These are phyloP conservation scores for Solanum rostratum DNA, from an alignment of 257 asterid genomes.

Conservation along the genomic window DNA sequence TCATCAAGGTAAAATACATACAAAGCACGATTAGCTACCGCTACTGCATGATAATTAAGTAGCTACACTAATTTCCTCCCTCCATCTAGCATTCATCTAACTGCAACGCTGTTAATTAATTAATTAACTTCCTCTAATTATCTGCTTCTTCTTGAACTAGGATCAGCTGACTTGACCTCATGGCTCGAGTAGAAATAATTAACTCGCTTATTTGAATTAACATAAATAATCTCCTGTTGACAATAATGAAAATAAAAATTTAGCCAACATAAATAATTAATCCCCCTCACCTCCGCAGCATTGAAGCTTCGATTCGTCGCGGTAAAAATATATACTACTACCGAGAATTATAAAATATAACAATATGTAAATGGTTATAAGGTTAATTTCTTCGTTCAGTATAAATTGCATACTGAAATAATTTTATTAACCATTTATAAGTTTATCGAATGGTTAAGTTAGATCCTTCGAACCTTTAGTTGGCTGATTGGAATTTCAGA, in stretches of 20 bases:
- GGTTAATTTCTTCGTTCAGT: background rate
- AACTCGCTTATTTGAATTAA: background rate
- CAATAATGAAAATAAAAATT: background rate
- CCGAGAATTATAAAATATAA: background rate
- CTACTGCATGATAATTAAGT: background rate
- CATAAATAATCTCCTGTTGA: background rate
- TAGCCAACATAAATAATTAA: background rate
- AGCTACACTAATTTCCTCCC: background rate
- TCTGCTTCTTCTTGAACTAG: background rate
- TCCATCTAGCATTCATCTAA: background rate
- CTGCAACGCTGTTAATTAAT: background rate
- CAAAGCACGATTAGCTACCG: background rate
- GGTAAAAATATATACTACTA: background rate
- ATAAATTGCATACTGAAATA: background rate
- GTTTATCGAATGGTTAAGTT: background rate
- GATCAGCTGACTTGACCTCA: background rate
- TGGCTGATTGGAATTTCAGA: background rate
- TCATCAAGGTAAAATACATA: background rate
- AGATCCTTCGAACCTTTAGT: background rate
- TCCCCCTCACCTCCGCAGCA: background rate
- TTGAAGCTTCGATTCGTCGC: background rate
- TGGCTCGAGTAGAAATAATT: background rate
- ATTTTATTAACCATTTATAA: background rate
- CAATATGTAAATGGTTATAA: background rate
- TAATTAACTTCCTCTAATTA: background rate